These are phyloP conservation scores for Fusarium humuli DNA, from an alignment of 2,329 filamentous ascomycete genomes.

Conservation along the genomic window DNA sequence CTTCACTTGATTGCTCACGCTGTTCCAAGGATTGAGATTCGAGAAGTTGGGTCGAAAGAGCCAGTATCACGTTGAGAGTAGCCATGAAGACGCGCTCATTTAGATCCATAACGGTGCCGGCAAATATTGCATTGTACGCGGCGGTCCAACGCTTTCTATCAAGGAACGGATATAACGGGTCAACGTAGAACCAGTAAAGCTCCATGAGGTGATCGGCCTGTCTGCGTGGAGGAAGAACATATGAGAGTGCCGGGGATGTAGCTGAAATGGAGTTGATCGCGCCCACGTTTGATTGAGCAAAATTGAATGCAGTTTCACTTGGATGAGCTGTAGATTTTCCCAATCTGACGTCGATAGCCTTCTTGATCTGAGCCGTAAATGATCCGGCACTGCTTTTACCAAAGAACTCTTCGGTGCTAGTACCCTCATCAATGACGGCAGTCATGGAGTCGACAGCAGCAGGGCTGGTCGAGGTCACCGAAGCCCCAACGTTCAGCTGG, in stretches of 20 bases:
- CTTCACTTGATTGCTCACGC: slow-evolving; percentile 54
- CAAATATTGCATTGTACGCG: slow-evolving; percentile 56
- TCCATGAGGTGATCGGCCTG: slow-evolving; percentile 59
- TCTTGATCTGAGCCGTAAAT: slow-evolving; percentile 60
- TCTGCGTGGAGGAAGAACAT: slow-evolving; percentile 58
- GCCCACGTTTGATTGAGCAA: background rate
- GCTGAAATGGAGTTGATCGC: slow-evolving; percentile 1
- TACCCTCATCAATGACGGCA: slow-evolving; percentile 56
- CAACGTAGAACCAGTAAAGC: slow-evolving; percentile 60
- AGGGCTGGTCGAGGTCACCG: slow-evolving; percentile 38
- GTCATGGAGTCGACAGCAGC: slow-evolving; percentile 60
- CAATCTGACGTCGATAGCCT: slow-evolving; percentile 53
- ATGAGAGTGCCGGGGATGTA: slow-evolving; percentile 47
- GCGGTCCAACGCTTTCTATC: slow-evolving; percentile 53
- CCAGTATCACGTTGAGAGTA: slow-evolving; percentile 60
- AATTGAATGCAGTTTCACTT: background rate
- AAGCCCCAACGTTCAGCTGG: slow-evolving; percentile 23
- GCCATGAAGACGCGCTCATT: slow-evolving; percentile 59
- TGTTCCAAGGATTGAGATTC: slow-evolving; percentile 56
- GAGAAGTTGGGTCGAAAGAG: slow-evolving; percentile 57
- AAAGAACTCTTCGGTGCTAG: slow-evolving; percentile 57
- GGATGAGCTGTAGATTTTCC: slow-evolving; percentile 27
- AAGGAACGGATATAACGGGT: slow-evolving; percentile 60
- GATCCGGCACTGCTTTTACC: slow-evolving; percentile 60
- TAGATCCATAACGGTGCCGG: slow-evolving; percentile 50